A percentile compares a stretch with the other conserved stretches of the same genome.
Evolutionary conservation across 2,329 filamentous ascomycete genomes (phyloP).

Genomic region (Madurella fahalii): DNA sequence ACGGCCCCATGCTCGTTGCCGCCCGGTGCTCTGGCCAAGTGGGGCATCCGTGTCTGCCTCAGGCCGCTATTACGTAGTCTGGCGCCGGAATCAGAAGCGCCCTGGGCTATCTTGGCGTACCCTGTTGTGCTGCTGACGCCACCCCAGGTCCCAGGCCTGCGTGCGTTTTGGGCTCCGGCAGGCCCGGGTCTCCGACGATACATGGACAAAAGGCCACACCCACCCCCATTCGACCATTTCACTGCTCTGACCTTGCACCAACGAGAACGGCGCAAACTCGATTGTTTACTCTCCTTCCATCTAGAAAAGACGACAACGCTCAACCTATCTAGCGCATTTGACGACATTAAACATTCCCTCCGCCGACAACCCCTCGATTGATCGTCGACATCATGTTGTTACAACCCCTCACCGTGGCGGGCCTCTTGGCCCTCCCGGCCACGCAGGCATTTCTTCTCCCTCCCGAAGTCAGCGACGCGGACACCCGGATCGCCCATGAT

Average conservation of each 20-base stretch:
- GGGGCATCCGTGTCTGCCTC: neutral
- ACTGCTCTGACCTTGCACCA: neutral
- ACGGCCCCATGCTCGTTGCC: neutral
- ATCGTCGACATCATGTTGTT: constrained; percentile 28
- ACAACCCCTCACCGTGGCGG: constrained; percentile 45
- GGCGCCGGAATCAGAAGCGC: too few relatives aligned
- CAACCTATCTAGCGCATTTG: neutral
- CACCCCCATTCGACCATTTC: neutral
- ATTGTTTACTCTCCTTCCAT: neutral
- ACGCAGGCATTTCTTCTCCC: constrained; percentile 51
- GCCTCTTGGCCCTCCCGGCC: constrained; percentile 33
- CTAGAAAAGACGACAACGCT: neutral
- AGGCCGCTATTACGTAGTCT: neutral
- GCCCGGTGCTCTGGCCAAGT: neutral
- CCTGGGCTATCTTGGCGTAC: neutral
- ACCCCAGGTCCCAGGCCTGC: neutral
- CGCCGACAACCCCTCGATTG: neutral
- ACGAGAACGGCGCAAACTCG: neutral
- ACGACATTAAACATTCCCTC: neutral
- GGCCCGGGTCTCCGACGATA: neutral
- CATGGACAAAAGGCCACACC: neutral
- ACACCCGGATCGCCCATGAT: constrained; percentile 41
- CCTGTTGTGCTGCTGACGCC: neutral
- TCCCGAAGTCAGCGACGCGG: constrained; percentile 43
- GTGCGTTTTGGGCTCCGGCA: neutral